Evolutionary conservation across 2,329 filamentous ascomycete genomes (phyloP), one percentile per base, ranked within the genome.

Genomic region (Calonectria honghensis): DNA sequence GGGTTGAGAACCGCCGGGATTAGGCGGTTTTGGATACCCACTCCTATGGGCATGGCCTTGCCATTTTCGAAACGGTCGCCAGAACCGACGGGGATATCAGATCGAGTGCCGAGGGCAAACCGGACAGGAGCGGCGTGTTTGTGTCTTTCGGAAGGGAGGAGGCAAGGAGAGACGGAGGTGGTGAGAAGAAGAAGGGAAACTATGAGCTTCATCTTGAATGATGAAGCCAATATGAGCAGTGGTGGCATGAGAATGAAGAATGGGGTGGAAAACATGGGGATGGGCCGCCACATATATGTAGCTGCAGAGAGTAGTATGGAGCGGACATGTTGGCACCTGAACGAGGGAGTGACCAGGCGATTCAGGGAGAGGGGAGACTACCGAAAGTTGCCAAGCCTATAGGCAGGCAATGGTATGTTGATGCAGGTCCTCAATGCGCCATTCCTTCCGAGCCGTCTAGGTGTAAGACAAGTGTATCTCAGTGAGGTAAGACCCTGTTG

Each of bases 1-100:
- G 85, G 81, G 64, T 86, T 90, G 79, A 90, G 84, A 78, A 89
- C 86, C 67, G 84, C 86, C 52, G 82, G 75, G 68, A 89, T 84
- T 37, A 81, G 81, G 72, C 84, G 82, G 29, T 85, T 83, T 48
- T 85, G 81, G 2, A 78, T 77, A 14, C 83, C 82, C 6, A 85
- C 70, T 31, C 85, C 85, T n/a, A 77, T 71, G 4, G 85, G 85
- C 0, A 73, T 74, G 16, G 85, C 75, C 4, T 83, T 83, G 41
- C 88, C 88, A 70, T 83, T 81, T 24, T 83, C 80, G 81, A 86
- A 87, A 20, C 85, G 84, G 72, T 87, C 88, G 76, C 82, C 88
- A 35, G 80, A 86, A 78, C 81, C 89, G 64, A 88, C 84, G 68
- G 85, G 80, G 16, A 85, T 74, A 59, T 84, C 84, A 1, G 72